Conservation (phyloP, 257 asterid species). For the Verbena officinalis region DNA sequence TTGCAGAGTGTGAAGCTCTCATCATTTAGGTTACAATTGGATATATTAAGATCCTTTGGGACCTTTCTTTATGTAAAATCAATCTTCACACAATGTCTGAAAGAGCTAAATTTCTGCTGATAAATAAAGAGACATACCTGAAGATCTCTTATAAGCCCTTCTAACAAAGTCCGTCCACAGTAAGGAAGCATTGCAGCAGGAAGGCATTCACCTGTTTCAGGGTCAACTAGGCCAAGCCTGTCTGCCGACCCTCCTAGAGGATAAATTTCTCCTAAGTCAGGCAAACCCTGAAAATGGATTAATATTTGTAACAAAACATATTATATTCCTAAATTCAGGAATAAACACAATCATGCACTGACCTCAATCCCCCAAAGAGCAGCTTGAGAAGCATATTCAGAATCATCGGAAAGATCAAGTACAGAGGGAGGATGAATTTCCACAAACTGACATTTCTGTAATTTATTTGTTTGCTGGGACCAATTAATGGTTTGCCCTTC, state of each 20-base stretch:
- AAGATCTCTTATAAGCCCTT: conserved; percentile 97
- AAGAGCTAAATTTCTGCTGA: conserved; percentile 17
- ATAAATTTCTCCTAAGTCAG: conserved; percentile 96
- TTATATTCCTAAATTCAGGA: conserved; percentile 8
- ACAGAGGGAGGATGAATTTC: conserved; percentile 88
- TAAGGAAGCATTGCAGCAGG: conserved; percentile 99
- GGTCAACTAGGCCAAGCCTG: conserved; percentile 93
- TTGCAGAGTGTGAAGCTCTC: conserved; percentile 45
- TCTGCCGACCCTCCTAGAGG: conserved; percentile 99
- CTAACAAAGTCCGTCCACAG: conserved; percentile 92
- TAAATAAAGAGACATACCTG: conserved; percentile 57
- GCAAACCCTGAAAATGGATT: conserved; percentile 88
- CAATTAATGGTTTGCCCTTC: conserved; percentile 50
- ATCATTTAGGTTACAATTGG: conserved; percentile 29
- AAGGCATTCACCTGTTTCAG: conserved; percentile 87
- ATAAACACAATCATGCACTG: conserved; percentile 40
- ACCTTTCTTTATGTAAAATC: conserved; percentile 23
- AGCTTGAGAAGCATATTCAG: conserved; percentile 86
- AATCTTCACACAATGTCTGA: conserved; percentile 11
- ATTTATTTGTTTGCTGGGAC: conserved; percentile 51
- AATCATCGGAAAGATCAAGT: conserved; percentile 80
- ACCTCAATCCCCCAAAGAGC: conserved; percentile 98
- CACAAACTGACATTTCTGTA: conserved; percentile 43
- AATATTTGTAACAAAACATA: conserved; percentile 38
- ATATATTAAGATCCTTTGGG: conserved; percentile 11